Base-by-base conservation (phyloP, 768 basidiomycete species). In the Lyophyllum decastes region DNA sequence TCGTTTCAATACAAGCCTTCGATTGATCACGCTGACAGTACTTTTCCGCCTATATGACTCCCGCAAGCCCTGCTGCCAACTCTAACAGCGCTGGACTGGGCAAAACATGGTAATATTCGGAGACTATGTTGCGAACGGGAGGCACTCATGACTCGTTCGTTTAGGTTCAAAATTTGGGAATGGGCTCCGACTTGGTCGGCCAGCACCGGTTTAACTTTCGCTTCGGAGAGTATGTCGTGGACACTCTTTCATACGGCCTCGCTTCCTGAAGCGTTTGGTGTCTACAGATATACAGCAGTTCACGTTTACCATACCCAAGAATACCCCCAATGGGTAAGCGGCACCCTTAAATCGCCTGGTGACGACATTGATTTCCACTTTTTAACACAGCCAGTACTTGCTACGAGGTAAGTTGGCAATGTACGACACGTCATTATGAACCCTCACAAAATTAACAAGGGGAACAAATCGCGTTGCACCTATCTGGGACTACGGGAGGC, bases 91-190 rank as follows among this genome's bases (percentile, higher is more conserved):
- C 77, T n/a, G 79, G 76, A 8, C 68, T 73, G 8, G 75, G 73
- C n/a, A 72, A 68, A 56, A 77, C 74, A 16, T 79, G 77, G 73
- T 70, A 47, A 56, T 6, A 34, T 19, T 53, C 11, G 8, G 34
- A 41, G 17, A 44, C 24, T 17, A 33, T 19, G n/a, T 38, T 44
- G 11, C 33, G 6, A 21, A 4, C 44, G n/a, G 6, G n/a, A 9
- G 6, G 35, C 45, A 25, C 27, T 46, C n/a, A 52, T 6, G 38
- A 33, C 52, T 7, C 4, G 25, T 10, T 19, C 17, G 10, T 41
- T 41, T 12, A 71, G 68, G 70, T 78, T 78, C 70, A 78, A 79
- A 69, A 72, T 78, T 48, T 78, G 74, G 72, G 72, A 80, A 62
- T 72, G 71, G 68, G 56, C 70, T 10, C 73, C 73, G n/a, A 59